Evolutionary conservation across 192 early-diverging fungal species (phyloP).

Genomic region (Phlyctochytrium bullatum): DNA sequence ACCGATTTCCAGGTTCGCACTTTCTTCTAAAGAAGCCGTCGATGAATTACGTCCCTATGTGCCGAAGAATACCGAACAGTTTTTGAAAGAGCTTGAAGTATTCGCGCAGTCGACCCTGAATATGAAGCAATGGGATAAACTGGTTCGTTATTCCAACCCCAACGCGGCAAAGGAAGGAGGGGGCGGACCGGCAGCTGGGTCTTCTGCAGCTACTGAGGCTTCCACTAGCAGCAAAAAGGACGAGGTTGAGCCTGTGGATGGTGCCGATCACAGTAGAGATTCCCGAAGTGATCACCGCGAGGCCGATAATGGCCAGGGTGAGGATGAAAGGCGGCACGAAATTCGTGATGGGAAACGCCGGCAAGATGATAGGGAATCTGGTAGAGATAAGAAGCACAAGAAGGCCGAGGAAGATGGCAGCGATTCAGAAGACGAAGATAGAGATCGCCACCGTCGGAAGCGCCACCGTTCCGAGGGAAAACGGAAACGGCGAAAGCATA

Average conservation of each 20-base stretch:
- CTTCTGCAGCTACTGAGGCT: not conserved
- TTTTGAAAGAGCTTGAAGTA: not conserved
- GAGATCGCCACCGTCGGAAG: not conserved
- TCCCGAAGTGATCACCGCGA: too few relatives aligned
- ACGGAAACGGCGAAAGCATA: not conserved
- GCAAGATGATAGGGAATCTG: not conserved
- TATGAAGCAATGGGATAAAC: not conserved
- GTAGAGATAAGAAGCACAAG: not conserved
- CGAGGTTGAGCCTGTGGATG: not conserved
- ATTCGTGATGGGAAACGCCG: not conserved
- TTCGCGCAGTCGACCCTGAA: not conserved
- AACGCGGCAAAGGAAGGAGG: not conserved
- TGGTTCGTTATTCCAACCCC: not conserved
- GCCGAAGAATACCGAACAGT: not conserved
- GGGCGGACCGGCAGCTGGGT: not conserved
- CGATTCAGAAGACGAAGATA: not conserved
- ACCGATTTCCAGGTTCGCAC: not conserved
- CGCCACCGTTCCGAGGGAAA: not conserved
- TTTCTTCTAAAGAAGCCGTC: not conserved
- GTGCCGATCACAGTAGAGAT: not conserved
- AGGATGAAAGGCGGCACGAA: not conserved
- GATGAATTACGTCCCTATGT: not conserved
- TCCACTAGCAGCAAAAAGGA: not conserved
- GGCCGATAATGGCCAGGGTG: too few relatives aligned
- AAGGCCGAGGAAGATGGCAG: not conserved